Percentiles rank a stretch among this genome's conserved stretches.
Conservation (phyloP, 1,284 basidiomycete genomes). For the Cerioporus squamosus region DNA sequence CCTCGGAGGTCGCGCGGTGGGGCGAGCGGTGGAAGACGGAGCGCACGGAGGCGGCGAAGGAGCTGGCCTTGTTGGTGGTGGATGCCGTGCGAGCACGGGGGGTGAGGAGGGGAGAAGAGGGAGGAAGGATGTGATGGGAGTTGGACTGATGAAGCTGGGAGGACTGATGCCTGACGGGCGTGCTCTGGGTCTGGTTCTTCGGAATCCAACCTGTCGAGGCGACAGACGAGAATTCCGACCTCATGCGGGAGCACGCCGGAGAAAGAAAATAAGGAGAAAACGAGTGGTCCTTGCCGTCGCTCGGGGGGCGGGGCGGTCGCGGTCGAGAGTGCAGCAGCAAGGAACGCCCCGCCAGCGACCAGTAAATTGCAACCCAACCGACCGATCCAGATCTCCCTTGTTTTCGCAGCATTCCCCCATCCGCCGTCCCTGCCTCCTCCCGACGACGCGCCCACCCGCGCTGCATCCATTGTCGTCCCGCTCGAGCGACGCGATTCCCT, state of each 20-base stretch:
- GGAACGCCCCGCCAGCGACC: neutral
- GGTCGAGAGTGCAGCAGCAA: neutral
- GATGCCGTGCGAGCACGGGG: constrained; percentile 36
- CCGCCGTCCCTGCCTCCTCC: neutral
- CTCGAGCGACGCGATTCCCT: neutral
- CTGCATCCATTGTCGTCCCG: neutral
- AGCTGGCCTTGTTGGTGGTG: constrained; percentile 35
- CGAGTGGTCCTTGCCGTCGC: neutral
- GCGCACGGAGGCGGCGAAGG: constrained; percentile 41
- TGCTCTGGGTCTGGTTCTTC: constrained; percentile 27
- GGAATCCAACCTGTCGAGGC: constrained; percentile 27
- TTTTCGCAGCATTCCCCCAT: constrained; percentile 1
- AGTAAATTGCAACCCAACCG: neutral
- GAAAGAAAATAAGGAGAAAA: constrained; percentile 11
- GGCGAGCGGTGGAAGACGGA: constrained; percentile 42
- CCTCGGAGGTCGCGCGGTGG: constrained; percentile 37
- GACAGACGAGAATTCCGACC: constrained; percentile 22
- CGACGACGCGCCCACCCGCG: neutral
- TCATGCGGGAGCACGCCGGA: constrained; percentile 28
- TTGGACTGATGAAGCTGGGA: constrained; percentile 33
- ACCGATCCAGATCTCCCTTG: constrained; percentile 17
- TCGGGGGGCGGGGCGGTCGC: constrained; percentile 3
- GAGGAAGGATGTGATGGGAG: constrained; percentile 43
- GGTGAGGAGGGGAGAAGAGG: constrained; percentile 44
- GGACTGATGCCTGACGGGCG: constrained; percentile 28